Base-by-base conservation (phyloP, 129 eudicot genomes). In the Centella asiatica region DNA sequence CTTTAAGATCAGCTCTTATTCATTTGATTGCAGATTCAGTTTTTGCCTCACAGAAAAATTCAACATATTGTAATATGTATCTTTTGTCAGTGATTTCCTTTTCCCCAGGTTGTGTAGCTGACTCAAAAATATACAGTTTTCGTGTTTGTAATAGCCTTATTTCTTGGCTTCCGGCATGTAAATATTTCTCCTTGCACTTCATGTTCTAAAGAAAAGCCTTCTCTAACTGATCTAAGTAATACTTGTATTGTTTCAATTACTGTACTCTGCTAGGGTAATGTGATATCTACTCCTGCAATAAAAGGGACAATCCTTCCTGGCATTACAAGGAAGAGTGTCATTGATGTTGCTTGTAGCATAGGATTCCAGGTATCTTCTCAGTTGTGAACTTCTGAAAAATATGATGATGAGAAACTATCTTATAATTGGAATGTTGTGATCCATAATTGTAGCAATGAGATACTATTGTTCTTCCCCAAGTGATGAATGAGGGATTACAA, bases 231-330 rank as follows among this genome's bases (percentile, higher is more conserved):
- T 4, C 20, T 20, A 1, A 15, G 18, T 13, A 56, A 7, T 56
- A 53, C 59, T 67, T 49, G 66, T n/a, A 47, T 42, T 54, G 28
- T 45, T 60, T 66, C 5, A 15, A 55, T 57, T 39, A 36, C 32
- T 22, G 23, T 57, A 32, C 48, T 56, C 57, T 60, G 57, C 28
- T 78, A 92, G 99, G 90, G 90, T 50, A 84, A 87, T 66, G 75
- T 77, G 28, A 87, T 92, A 68, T 74, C 89, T 20, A 92, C 99
- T 65, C 99, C 99, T 31, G 81, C 77, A 34, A 74, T 85, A 58
- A 77, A 78, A 78, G 99, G 99, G 62, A 92, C 99, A 55, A 92
- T 92, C 74, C 83, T 92, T 24, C 96, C 99, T n/a, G 99, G 99
- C 63, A 92, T 92, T 52, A 92, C 99, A 12, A 68, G 99, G 60